Base-by-base conservation (phyloP, 768 basidiomycete genomes). In the Leccinum subtestaceum region DNA sequence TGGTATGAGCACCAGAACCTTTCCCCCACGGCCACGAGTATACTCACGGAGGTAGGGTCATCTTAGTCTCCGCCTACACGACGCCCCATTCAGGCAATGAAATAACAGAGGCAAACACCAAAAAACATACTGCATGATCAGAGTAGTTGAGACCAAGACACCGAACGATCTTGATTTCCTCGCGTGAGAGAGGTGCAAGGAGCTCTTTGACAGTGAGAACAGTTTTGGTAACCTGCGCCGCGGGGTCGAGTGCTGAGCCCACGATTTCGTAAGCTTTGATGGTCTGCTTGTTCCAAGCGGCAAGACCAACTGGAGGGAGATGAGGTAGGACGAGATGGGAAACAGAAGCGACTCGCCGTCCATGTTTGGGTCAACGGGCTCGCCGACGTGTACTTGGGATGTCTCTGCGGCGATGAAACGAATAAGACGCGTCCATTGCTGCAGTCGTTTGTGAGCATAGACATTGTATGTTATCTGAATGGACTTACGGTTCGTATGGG, bases 131-230 rank as follows among this genome's bases (percentile, higher is more conserved):
- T 7, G 91, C 91, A 75, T 93, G 90, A 65, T 92, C 90, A n/a
- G 81, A 81, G 68, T 93, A 93, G 70, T 93, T 93, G 51, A 93
- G 74, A 0, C 91, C 91, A 12, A 93, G 74, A 72, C 89, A 91
- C 11, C 91, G 81, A 27, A 90, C 88, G 3, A 87, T 74, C 60
- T 83, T 84, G 61, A 91, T 78, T 66, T 90, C 79, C 60, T 87
- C 82, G 45, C 81, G 76, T 9, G 87, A 79, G 25, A 93, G 78
- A 11, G 91, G 91, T 3, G 84, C 76, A 17, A 93, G 80, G 38
- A 93, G 81, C 45, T 82, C 77, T 68, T 85, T 82, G 45, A 91
- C 89, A 3, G 89, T 91, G 47, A 93, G 75, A 0, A 87, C 70
- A 21, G 77, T 84, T 57, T 75, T 75, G 15, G 88, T 83, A 21